These are phyloP conservation scores for Sicyos edulis DNA, from an alignment of 306 rosid species.

Conservation along the genomic window DNA sequence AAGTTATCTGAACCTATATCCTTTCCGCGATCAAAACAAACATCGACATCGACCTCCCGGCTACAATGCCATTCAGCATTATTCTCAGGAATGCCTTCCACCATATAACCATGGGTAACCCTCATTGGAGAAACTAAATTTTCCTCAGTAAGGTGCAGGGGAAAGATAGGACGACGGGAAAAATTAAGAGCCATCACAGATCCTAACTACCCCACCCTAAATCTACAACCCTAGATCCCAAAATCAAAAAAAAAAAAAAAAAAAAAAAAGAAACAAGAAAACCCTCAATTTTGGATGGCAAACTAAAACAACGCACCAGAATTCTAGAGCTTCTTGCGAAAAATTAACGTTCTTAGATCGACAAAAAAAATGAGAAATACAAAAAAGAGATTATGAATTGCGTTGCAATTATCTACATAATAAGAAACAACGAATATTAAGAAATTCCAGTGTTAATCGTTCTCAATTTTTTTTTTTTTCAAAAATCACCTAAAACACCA, in stretches of 20 bases:
- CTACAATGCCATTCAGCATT: slow-evolving; percentile 31
- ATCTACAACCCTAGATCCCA: neutral
- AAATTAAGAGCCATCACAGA: slow-evolving; percentile 28
- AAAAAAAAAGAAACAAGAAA: slow-evolving; percentile 40
- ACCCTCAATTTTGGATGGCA: slow-evolving; percentile 83
- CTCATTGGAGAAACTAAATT: slow-evolving; percentile 34
- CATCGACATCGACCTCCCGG: slow-evolving; percentile 39
- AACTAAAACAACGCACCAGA: slow-evolving; percentile 96
- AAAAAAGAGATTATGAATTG: slow-evolving; percentile 28
- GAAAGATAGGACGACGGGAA: slow-evolving; percentile 24
- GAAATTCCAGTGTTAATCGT: slow-evolving; percentile 20
- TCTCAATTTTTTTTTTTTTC: neutral
- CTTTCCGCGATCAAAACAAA: slow-evolving; percentile 40
- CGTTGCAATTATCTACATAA: slow-evolving; percentile 28
- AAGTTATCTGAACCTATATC: slow-evolving; percentile 37
- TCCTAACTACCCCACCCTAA: slow-evolving; percentile 18
- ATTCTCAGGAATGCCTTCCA: slow-evolving; percentile 38
- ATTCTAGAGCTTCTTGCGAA: slow-evolving; percentile 66
- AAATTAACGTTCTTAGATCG: slow-evolving; percentile 28
- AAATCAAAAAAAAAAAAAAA: neutral
- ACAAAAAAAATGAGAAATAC: slow-evolving; percentile 18
- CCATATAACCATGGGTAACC: slow-evolving; percentile 41
- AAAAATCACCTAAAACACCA: slow-evolving; percentile 25
- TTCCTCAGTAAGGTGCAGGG: slow-evolving; percentile 26
- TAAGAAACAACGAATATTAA: neutral